These are phyloP conservation scores for Fusarium sp. DNA, from an alignment of 2,329 filamentous ascomycete genomes.

Conservation along the genomic window DNA sequence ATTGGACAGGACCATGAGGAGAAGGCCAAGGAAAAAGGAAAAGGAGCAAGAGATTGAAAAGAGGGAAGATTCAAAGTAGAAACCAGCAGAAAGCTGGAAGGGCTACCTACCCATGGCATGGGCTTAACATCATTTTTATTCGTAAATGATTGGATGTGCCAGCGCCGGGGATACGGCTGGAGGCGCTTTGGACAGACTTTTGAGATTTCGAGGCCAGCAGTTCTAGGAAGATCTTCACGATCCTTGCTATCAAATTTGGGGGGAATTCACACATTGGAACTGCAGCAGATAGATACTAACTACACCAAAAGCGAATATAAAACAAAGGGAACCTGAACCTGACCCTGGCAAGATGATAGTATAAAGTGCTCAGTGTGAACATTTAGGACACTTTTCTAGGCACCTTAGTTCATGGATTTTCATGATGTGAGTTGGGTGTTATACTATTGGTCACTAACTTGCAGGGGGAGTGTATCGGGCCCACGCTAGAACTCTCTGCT, in stretches of 20 bases:
- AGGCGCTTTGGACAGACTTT: constrained; percentile 6
- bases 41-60: constrained; percentile 2
- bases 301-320: not conserved
- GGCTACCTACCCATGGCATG: not conserved
- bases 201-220: not conserved
- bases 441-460: not conserved
- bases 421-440: not conserved
- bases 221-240: constrained; percentile 8
- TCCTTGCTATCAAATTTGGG: constrained; percentile 14
- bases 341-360: not conserved
- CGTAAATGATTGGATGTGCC: constrained; percentile 13
- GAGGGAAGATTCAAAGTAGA: constrained; percentile 8
- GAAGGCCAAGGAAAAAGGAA: not conserved
- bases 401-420: not conserved
- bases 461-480: not conserved
- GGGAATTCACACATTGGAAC: not conserved
- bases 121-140: constrained; percentile 2
- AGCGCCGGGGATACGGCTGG: not conserved
- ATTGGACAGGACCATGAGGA: not conserved
- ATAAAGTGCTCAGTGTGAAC: not conserved
- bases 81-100: not conserved
- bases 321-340: not conserved
- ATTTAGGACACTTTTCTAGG: no score
- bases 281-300: not conserved
- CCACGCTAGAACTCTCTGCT: constrained; percentile 18